Conservation (phyloP, 2,329 filamentous ascomycete species). For the Fusarium odoratissimum region DNA sequence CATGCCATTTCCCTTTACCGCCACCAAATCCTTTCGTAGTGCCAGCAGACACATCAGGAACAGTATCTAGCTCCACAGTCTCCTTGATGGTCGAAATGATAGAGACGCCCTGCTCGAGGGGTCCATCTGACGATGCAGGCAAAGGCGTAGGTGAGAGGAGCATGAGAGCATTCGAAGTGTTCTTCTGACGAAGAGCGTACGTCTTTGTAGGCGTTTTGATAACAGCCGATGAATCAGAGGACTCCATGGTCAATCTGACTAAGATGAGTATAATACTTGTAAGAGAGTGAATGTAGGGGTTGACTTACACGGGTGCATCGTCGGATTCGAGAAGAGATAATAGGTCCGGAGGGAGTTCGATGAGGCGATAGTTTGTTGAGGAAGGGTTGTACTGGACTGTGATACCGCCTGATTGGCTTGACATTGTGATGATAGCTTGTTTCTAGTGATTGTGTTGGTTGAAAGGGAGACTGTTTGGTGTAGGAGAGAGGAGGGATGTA, state of each 20-base stretch:
- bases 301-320: constrained; percentile 63
- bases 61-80: constrained; percentile 68
- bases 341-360: constrained; percentile 71
- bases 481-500: background rate
- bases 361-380: constrained; percentile 66
- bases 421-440: constrained; percentile 49
- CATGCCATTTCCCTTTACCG: constrained; percentile 68
- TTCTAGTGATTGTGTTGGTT: background rate
- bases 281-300: background rate
- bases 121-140: constrained; percentile 3
- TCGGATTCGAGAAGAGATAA: constrained; percentile 66
- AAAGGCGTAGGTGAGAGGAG: constrained; percentile 53
- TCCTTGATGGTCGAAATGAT: constrained; percentile 69
- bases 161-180: constrained; percentile 74
- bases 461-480: background rate
- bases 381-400: constrained; percentile 62
- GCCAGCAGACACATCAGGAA: constrained; percentile 50
- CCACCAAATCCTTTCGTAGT: constrained; percentile 44
- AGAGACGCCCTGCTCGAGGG: constrained; percentile 53
- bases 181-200: constrained; percentile 73
- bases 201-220: constrained; percentile 63
- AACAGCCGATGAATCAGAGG: constrained; percentile 62
- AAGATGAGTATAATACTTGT: background rate
- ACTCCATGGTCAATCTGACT: constrained; percentile 60
- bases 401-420: constrained; percentile 62